Conservation (phyloP, 2,329 filamentous ascomycete genomes). For the Fusarium annulatum region DNA sequence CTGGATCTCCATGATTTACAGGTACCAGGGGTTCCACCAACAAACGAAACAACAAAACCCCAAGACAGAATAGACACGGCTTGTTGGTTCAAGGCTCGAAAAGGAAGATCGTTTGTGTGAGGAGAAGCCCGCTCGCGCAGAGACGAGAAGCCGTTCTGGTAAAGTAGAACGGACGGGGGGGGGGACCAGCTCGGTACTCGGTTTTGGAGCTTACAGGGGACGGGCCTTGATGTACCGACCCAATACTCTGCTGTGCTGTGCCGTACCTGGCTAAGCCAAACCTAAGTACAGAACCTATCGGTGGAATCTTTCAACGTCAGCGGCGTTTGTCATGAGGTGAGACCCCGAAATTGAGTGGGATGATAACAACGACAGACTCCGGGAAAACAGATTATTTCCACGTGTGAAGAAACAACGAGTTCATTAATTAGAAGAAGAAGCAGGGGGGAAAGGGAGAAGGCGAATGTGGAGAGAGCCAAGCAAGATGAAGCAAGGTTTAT, state of each 20-base stretch:
- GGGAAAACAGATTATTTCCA: not conserved
- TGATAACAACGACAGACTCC: not conserved
- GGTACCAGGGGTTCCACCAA: constrained; percentile 14
- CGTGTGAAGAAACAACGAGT: not conserved
- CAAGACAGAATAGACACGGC: not conserved
- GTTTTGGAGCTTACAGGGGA: constrained; percentile 15
- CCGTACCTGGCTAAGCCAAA: constrained; percentile 18
- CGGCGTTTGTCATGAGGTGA: constrained; percentile 20
- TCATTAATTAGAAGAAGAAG: not conserved
- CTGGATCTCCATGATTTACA: constrained; percentile 52
- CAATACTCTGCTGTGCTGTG: not conserved
- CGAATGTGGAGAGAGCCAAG: constrained; percentile 5
- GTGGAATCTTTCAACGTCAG: constrained; percentile 28
- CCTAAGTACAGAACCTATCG: not conserved
- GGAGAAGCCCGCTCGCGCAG: constrained; percentile 22
- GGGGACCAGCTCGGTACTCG: constrained; percentile 27
- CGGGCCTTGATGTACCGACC: not conserved
- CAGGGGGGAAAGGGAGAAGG: constrained; percentile 1
- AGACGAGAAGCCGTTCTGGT: constrained; percentile 30
- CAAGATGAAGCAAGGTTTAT: not conserved
- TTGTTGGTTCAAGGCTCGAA: constrained; percentile 6
- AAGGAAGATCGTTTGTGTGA: constrained; percentile 12
- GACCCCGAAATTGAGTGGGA: not conserved
- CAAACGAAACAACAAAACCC: not conserved
- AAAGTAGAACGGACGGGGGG: constrained; percentile 5